Conservation (phyloP, 257 asterid species). For the Agastache rugosa region DNA sequence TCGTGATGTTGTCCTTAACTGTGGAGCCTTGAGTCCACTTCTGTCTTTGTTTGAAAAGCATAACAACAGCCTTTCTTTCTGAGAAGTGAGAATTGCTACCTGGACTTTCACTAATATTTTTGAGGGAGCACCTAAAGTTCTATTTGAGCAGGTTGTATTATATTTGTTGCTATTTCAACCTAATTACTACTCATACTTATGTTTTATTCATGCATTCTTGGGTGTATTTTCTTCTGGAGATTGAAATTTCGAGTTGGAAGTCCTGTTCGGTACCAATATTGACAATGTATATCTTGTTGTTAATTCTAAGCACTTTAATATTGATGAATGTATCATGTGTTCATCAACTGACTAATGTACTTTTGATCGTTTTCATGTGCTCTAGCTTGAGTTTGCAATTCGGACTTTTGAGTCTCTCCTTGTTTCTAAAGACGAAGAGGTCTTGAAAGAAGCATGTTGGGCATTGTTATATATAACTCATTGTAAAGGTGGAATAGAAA, state of each 20-base stretch:
- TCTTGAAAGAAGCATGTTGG: conserved; percentile 31
- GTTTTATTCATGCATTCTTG: not conserved
- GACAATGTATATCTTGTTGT: no score
- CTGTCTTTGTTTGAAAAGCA: conserved; percentile 19
- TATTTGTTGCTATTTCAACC: not conserved
- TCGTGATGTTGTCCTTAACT: conserved; percentile 20
- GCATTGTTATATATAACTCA: not conserved
- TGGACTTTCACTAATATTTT: conserved; percentile 28
- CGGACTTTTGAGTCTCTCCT: conserved; percentile 3
- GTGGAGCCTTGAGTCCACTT: conserved; percentile 30
- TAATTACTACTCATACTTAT: not conserved
- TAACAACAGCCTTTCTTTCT: conserved; percentile 21
- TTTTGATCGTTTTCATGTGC: no score
- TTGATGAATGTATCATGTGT: not conserved
- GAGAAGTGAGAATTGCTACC: conserved; percentile 25
- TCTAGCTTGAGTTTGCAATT: conserved; percentile 27
- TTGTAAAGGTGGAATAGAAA: not conserved
- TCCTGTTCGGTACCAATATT: not conserved
- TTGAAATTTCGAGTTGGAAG: not conserved
- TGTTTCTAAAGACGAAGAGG: not conserved
- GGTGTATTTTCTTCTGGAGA: not conserved
- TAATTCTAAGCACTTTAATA: not conserved
- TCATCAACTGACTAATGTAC: not conserved
- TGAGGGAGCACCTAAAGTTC: conserved; percentile 23
- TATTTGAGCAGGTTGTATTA: conserved; percentile 27